Base-by-base conservation (phyloP, 139 green algal species). In the Chlamydomonas applanata region DNA sequence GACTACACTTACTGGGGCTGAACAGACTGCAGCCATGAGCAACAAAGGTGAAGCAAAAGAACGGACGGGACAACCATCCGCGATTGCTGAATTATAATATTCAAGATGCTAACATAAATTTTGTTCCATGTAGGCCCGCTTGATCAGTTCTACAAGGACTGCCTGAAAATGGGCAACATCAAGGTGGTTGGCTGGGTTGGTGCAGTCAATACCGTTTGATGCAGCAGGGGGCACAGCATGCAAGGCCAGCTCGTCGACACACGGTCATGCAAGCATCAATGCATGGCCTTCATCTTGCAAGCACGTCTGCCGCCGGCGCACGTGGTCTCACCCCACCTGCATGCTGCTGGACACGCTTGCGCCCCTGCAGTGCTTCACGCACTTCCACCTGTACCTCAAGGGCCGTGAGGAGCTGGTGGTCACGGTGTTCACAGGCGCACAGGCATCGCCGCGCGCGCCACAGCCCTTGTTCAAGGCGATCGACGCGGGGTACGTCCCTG, bases 61-160 rank as follows among this genome's bases (percentile, higher is more conserved):
- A n/a, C n/a, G n/a, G n/a, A n/a, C n/a, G n/a, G n/a, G n/a, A n/a
- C n/a, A n/a, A n/a, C n/a, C n/a, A n/a, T n/a, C n/a, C n/a, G n/a
- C n/a, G n/a, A n/a, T n/a, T n/a, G n/a, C n/a, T n/a, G n/a, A n/a
- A n/a, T n/a, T n/a, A n/a, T n/a, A n/a, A n/a, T n/a, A n/a, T n/a
- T n/a, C n/a, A n/a, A n/a, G n/a, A n/a, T n/a, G n/a, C n/a, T n/a
- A n/a, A n/a, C n/a, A n/a, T n/a, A n/a, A n/a, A n/a, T n/a, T n/a
- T 66, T 30, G 22, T 17, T 36, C 20, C 3, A 3, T 72, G 27
- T 46, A 73, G 78, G 78, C 4, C 83, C 86, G 1, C 60, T 89
- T 20, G 86, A 91, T 60, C 54, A 78, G 53, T 91, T 91, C 49
- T 91, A 91, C 74, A 89, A 85, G 66, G 86, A 91, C 49, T 87